Percentiles rank a stretch among this genome's conserved stretches.
These are phyloP conservation scores for Mycena albidolilacea DNA, from an alignment of 768 basidiomycete genomes.

Conservation along the genomic window DNA sequence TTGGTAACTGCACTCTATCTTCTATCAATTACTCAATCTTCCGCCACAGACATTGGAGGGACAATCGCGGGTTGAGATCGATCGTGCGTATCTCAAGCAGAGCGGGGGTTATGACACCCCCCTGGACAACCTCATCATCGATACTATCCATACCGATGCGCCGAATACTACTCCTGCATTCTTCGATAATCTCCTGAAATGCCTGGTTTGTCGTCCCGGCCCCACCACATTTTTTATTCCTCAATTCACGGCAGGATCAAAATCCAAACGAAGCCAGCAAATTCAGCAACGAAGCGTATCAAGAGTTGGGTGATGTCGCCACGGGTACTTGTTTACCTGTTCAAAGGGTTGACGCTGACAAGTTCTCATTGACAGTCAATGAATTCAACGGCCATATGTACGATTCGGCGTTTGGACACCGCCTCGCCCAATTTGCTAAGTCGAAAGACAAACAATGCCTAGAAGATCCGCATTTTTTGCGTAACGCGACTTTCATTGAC, in stretches of 20 bases:
- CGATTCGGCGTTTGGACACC: conserved; percentile 28
- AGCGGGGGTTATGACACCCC: conserved; percentile 4
- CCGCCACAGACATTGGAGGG: conserved; percentile 1
- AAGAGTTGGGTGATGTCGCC: conserved; percentile 33
- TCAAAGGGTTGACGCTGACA: too few relatives aligned
- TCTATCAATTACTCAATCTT: neutral
- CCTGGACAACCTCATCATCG: conserved; percentile 26
- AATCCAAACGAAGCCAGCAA: conserved; percentile 33
- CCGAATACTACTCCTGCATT: neutral
- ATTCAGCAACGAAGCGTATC: conserved; percentile 32
- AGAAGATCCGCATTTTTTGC: conserved; percentile 22
- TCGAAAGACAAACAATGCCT: conserved; percentile 25
- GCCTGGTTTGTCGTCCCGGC: conserved; percentile 13
- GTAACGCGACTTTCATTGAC: conserved; percentile 25
- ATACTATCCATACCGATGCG: conserved; percentile 17
- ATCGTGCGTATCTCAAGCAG: conserved; percentile 24
- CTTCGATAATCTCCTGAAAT: conserved; percentile 25
- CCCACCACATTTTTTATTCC: too few relatives aligned
- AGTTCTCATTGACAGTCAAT: neutral
- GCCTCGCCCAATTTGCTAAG: conserved; percentile 18
- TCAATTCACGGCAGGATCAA: conserved; percentile 3
- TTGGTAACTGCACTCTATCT: neutral
- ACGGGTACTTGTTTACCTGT: conserved; percentile 6
- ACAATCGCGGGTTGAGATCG: conserved; percentile 20
- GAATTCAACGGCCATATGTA: conserved; percentile 29